Conservation (phyloP, 768 basidiomycete genomes). For the Tylopilus plumbeoviolaceoides region DNA sequence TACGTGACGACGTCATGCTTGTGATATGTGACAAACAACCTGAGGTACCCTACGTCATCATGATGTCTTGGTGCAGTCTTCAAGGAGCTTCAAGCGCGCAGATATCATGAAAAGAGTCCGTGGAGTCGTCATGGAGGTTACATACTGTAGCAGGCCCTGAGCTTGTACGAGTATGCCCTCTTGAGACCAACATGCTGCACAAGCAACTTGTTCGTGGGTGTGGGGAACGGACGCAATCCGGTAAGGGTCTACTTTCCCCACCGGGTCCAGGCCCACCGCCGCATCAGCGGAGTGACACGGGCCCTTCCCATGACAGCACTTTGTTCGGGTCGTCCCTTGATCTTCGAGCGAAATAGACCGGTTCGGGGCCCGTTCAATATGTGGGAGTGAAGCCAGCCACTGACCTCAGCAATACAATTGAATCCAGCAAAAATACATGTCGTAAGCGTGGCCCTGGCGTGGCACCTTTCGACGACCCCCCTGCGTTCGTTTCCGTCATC, state of each 20-base stretch:
- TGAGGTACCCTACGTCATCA: too few species aligned
- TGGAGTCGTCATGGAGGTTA: too few species aligned
- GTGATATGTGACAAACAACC: too few species aligned
- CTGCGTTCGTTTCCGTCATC: neutral
- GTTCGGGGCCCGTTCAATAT: neutral
- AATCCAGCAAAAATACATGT: constrained; percentile 1
- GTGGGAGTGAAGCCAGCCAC: constrained; percentile 6
- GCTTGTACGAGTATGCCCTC: neutral
- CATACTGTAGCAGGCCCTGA: neutral
- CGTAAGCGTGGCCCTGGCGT: neutral
- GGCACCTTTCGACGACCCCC: neutral
- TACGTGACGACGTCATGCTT: too few species aligned
- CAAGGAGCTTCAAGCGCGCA: too few species aligned
- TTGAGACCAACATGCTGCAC: neutral
- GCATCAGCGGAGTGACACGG: neutral
- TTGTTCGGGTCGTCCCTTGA: constrained; percentile 1
- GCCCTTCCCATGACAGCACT: too few species aligned
- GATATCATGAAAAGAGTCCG: too few species aligned
- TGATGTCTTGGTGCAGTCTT: too few species aligned
- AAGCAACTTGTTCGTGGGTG: too few species aligned
- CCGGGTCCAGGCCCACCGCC: neutral
- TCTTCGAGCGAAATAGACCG: neutral
- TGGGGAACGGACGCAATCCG: neutral
- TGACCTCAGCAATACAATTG: neutral
- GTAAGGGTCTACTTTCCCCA: neutral